Evolutionary conservation across 176 grass and related monocot genomes (phyloP).

Genomic region (Saccharum officinarum): DNA sequence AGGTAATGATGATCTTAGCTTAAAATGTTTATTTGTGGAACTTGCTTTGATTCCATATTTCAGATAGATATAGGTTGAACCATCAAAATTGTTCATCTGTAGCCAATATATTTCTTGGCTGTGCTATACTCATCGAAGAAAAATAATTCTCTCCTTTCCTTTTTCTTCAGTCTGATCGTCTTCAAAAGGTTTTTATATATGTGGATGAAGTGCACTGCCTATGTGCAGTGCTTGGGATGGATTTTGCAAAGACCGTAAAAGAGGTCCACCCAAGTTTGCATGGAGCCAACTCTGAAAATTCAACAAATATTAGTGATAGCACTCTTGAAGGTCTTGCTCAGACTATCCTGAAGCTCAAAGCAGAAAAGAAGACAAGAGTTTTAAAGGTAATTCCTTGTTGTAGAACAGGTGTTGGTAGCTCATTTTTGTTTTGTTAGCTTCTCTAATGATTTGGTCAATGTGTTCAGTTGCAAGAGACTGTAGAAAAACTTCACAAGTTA

Average conservation of each 20-base stretch:
- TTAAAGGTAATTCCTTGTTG: constrained; percentile 57
- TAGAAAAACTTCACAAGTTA: constrained; percentile 65
- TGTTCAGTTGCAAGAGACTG: constrained; percentile 76
- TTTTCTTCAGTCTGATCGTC: constrained; percentile 78
- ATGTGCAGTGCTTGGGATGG: constrained; percentile 78
- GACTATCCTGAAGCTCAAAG: constrained; percentile 76
- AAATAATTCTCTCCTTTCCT: not conserved
- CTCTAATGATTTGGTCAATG: constrained; percentile 32
- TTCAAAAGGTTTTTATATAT: constrained; percentile 83
- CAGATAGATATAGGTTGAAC: constrained; percentile 12
- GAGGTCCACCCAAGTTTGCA: constrained; percentile 85
- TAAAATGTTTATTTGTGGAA: not conserved
- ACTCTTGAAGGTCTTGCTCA: constrained; percentile 82
- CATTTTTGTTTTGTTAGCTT: not conserved
- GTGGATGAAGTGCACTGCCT: constrained; percentile 90
- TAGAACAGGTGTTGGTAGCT: not conserved
- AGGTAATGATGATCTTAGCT: constrained; percentile 52
- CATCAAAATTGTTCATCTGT: not conserved
- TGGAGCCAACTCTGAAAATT: constrained; percentile 59
- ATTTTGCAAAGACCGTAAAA: constrained; percentile 73
- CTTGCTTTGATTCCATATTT: not conserved
- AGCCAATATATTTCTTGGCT: constrained; percentile 11
- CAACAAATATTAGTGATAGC: constrained; percentile 80
- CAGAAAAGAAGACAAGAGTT: constrained; percentile 71
- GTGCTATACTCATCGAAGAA: not conserved